Conservation (phyloP, 257 asterid genomes). For the Capsicum pubescens region DNA sequence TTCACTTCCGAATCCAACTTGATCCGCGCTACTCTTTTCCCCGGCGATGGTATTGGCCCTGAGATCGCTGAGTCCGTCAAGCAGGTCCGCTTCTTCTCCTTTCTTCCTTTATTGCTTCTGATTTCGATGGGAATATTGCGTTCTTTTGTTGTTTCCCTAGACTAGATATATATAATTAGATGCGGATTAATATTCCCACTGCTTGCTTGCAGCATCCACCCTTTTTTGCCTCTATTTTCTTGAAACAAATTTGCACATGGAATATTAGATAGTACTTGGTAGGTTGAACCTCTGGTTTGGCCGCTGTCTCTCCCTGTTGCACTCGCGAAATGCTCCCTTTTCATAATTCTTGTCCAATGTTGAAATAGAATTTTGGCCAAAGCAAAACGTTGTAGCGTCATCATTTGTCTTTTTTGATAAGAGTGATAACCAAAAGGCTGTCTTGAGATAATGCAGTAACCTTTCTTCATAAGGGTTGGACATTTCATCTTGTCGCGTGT, state of each 20-base stretch:
- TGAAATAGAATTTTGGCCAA: neutral
- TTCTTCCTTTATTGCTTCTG: neutral
- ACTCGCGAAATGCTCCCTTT: neutral
- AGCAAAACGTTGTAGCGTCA: neutral
- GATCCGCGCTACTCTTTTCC: slow-evolving; percentile 76
- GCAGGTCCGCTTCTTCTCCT: slow-evolving; percentile 43
- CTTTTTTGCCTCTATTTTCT: neutral
- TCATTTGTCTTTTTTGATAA: neutral
- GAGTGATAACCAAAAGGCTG: neutral
- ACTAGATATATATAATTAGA: neutral
- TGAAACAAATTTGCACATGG: neutral
- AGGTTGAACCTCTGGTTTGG: neutral
- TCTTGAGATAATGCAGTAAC: neutral
- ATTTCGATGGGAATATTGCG: neutral
- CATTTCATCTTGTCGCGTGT: neutral
- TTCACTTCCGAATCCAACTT: slow-evolving; percentile 27
- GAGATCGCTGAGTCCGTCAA: slow-evolving; percentile 90
- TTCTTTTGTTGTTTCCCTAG: neutral
- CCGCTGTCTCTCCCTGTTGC: neutral
- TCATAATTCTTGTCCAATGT: neutral
- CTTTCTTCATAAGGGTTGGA: slow-evolving; percentile 9
- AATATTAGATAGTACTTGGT: neutral
- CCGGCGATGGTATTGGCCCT: slow-evolving; percentile 98
- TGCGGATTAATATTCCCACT: neutral
- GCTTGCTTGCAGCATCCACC: neutral